Evolutionary conservation across 2,329 filamentous ascomycete species (phyloP).

Genomic region (Pleoardoris graminearum): DNA sequence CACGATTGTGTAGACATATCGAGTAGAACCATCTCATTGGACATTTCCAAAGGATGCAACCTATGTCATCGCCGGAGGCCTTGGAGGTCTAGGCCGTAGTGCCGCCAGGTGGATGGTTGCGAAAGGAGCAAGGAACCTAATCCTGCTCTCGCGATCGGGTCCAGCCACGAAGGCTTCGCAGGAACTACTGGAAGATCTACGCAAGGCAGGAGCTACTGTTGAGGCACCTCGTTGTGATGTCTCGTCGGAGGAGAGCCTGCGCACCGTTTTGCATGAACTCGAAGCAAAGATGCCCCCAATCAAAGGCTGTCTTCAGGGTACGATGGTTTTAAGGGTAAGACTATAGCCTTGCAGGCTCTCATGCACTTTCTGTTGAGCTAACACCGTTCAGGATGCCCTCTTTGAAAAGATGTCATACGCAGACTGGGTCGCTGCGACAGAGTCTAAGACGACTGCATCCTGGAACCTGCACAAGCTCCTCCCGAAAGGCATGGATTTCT

Average conservation of each 20-base stretch:
- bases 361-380: not conserved
- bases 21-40: not conserved
- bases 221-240: not conserved
- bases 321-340: not conserved
- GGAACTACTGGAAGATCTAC: not conserved
- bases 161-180: not conserved
- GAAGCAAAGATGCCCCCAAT: not conserved
- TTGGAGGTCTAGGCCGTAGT: not conserved
- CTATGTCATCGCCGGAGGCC: not conserved
- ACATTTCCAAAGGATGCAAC: not conserved
- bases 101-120: not conserved
- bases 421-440: not conserved
- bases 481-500: slow-evolving; percentile 20
- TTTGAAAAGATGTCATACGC: not conserved
- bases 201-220: not conserved
- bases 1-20: not conserved
- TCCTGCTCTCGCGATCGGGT: slow-evolving; percentile 7
- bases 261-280: not conserved
- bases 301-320: not conserved
- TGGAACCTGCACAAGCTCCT: not conserved
- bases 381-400: not conserved
- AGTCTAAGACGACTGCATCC: not conserved
- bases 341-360: not conserved
- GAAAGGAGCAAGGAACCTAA: slow-evolving; percentile 1
- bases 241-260: not conserved